Base-by-base conservation (phyloP, 1,139 yeast species). In the Candida sp. region DNA sequence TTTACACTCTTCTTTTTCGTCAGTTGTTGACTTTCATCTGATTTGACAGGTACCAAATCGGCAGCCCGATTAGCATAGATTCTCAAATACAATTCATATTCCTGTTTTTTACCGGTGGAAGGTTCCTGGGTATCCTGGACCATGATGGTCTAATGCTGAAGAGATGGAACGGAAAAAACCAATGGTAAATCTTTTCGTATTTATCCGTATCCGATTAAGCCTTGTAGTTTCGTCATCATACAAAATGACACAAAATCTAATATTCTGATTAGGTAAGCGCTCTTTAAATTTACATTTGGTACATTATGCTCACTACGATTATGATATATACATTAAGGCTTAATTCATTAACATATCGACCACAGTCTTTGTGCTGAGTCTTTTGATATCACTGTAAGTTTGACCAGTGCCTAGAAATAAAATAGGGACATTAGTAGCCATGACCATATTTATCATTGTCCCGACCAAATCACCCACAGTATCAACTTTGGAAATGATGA, bases 381-480 rank as follows among this genome's bases (percentile, higher is more conserved):
- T 84, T 61, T 97, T 82, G 49, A 93, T 74, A 64, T 93, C 99
- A 0, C 99, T 93, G 57, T 95, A 93, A 2, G 96, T 93, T 69
- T 93, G 99, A 8, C 99, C 99, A 2, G 93, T 90, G 25, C 99
- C 99, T 44, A 93, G 95, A 66, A 93, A 93, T 53, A 93, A 72
- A 38, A 93, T 95, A 0, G 99, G 99, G 21, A 93, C 95, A 35
- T 90, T 90, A 0, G 99, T 93, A 4, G 97, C 93, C 75, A 87
- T 88, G 2, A 95, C 97, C 97, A 93, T 89, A 63, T 93, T 91
- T 27, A 93, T 97, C 90, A 95, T 88, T 0, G 97, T 83, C 21
- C 99, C 99, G 33, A 93, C 87, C 78, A 93, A 75, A 55, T 91
- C 97, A 21, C 99, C 99, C 23, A 93, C 99, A 0, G 99, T 93